Evolutionary conservation across 2,329 filamentous ascomycete species (phyloP).

Genomic region (Scolecobasidium constrictum): DNA sequence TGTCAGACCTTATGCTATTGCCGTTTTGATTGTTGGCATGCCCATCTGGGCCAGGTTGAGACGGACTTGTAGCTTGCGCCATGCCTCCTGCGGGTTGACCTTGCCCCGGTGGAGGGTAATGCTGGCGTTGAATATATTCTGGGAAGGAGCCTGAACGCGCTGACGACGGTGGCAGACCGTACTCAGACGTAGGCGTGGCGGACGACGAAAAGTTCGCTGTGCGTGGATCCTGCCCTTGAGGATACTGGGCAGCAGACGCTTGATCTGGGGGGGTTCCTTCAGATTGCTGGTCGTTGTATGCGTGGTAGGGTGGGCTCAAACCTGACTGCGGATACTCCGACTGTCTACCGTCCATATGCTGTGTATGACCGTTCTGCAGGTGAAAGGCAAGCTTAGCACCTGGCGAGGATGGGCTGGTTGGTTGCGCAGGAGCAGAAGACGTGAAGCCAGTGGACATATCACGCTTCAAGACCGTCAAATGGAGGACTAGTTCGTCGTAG

Average conservation of each 20-base stretch:
- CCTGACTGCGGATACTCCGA: conserved; percentile 42
- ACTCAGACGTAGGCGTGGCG: conserved; percentile 81
- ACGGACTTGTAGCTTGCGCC: conserved; percentile 99
- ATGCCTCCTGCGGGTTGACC: conserved; percentile 75
- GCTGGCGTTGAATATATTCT: conserved; percentile 71
- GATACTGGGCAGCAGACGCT: conserved; percentile 84
- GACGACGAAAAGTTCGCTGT: conserved; percentile 61
- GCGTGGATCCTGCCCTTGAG: conserved; percentile 70
- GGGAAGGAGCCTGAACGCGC: conserved; percentile 77
- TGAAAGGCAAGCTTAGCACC: conserved; percentile 27
- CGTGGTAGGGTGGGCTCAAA: conserved; percentile 43
- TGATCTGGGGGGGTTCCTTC: conserved; percentile 81
- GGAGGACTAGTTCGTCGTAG: conserved; percentile 5
- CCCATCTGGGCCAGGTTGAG: conserved; percentile 75
- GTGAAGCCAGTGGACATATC: conserved; percentile 35
- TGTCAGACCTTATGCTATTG: conserved; percentile 78
- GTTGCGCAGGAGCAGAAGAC: conserved; percentile 27
- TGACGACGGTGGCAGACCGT: conserved; percentile 64
- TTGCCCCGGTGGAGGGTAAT: conserved; percentile 66
- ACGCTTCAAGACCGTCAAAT: conserved; percentile 7
- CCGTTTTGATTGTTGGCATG: conserved; percentile 58
- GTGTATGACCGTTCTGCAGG: conserved; percentile 23
- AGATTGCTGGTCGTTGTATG: conserved; percentile 56
- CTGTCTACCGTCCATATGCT: conserved; percentile 45
- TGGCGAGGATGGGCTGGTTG: conserved; percentile 28